A percentile compares a stretch with the other conserved stretches of the same genome.
Conservation (phyloP, 768 basidiomycete genomes). For the Phaeotremella skinneri region DNA sequence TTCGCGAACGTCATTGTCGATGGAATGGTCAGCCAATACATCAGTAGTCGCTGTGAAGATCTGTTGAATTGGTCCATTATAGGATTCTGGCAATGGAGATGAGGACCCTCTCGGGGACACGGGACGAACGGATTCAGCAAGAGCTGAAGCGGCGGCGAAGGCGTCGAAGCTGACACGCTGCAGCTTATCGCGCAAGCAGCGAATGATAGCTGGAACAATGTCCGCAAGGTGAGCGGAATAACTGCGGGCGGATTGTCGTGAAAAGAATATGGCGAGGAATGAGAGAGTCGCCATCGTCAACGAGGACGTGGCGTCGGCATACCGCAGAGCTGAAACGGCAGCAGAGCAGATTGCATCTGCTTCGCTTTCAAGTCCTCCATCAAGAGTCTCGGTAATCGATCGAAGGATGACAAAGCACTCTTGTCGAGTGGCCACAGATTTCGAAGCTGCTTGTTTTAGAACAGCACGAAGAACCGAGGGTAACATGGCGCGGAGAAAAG, state of each 20-base stretch:
- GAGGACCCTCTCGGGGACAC: slow-evolving; percentile 53
- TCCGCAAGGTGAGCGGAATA: slow-evolving; percentile 64
- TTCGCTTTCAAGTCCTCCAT: slow-evolving; percentile 74
- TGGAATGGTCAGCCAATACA: slow-evolving; percentile 73
- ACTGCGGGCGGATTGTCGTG: slow-evolving; percentile 62
- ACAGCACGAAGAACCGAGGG: slow-evolving; percentile 75
- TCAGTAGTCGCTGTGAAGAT: slow-evolving; percentile 72
- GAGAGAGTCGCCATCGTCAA: slow-evolving; percentile 79
- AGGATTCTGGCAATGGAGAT: slow-evolving; percentile 30
- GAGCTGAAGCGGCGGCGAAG: slow-evolving; percentile 79
- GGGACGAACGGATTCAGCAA: slow-evolving; percentile 73
- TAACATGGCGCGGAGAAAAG: slow-evolving; percentile 59
- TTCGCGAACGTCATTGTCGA: slow-evolving; percentile 83
- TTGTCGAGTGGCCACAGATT: slow-evolving; percentile 75
- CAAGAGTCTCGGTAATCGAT: slow-evolving; percentile 71
- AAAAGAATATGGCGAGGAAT: slow-evolving; percentile 81
- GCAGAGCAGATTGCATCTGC: slow-evolving; percentile 61
- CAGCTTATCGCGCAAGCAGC: slow-evolving; percentile 73
- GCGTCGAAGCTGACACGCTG: slow-evolving; percentile 85
- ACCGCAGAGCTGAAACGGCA: slow-evolving; percentile 29
- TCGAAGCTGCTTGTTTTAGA: slow-evolving; percentile 79
- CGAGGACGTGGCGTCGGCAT: slow-evolving; percentile 62
- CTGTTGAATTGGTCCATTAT: slow-evolving; percentile 55
- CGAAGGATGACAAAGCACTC: slow-evolving; percentile 79
- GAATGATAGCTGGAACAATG: slow-evolving; percentile 72